Evolutionary conservation across 768 basidiomycete species (phyloP).

Genomic region (Mycena rebaudengoi): DNA sequence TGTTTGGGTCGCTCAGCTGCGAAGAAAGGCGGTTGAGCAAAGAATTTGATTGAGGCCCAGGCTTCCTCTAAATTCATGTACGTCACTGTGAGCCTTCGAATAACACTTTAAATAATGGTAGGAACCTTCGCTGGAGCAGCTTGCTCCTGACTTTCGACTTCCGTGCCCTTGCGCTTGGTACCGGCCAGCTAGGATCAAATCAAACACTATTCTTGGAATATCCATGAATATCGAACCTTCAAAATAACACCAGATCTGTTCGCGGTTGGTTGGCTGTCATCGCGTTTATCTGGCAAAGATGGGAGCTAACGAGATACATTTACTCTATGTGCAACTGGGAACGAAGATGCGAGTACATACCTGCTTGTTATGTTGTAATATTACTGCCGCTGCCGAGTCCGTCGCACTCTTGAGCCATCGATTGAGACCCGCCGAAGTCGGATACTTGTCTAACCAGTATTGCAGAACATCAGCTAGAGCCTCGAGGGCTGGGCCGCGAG

Average conservation of each 20-base stretch:
- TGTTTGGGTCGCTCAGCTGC: neutral
- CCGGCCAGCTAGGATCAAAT: neutral
- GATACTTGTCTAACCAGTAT: neutral
- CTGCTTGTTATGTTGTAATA: neutral
- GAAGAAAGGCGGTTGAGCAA: constrained; percentile 1
- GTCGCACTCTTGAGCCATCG: neutral
- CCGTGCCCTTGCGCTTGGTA: neutral
- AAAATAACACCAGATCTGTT: neutral
- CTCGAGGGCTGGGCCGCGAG: neutral
- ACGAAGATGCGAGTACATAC: neutral
- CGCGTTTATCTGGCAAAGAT: neutral
- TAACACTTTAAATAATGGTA: neutral
- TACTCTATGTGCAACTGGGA: neutral
- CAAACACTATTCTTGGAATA: neutral
- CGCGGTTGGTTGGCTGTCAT: no score
- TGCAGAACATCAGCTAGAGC: neutral
- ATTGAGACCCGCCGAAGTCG: neutral
- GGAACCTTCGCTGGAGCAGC: neutral
- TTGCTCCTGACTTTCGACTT: neutral
- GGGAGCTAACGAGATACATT: neutral
- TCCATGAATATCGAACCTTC: neutral
- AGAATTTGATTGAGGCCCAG: neutral
- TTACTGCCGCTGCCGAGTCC: neutral
- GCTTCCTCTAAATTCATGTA: neutral
- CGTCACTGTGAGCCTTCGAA: neutral